Conservation (phyloP, 139 green algal genomes). For the Coccomyxa sp. region DNA sequence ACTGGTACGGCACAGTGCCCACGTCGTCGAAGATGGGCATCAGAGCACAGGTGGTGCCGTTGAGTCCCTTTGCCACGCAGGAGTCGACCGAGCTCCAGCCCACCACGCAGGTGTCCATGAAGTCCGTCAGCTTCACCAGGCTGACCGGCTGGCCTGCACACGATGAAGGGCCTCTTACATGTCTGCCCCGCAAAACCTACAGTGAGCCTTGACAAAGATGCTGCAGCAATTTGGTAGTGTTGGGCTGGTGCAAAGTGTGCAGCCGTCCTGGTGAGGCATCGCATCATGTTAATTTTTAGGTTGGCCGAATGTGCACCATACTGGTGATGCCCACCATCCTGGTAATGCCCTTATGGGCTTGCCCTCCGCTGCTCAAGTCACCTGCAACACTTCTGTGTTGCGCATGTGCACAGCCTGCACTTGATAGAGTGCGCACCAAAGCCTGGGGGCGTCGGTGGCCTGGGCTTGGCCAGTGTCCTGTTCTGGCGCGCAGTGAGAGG, state of each 20-base stretch:
- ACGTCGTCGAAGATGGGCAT: neutral
- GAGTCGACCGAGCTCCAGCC: neutral
- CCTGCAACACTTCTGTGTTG: too few relatives aligned
- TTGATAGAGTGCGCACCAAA: neutral
- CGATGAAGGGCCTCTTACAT: too few relatives aligned
- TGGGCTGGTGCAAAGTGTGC: too few relatives aligned
- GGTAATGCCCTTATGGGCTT: too few relatives aligned
- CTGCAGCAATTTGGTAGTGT: too few relatives aligned
- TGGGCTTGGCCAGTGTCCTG: neutral
- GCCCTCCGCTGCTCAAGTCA: too few relatives aligned
- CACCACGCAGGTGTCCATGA: neutral
- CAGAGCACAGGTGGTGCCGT: neutral
- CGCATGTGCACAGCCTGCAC: neutral
- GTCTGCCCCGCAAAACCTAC: too few relatives aligned
- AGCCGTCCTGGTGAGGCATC: too few relatives aligned
- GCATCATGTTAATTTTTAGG: too few relatives aligned
- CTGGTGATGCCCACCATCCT: too few relatives aligned
- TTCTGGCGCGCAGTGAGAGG: neutral
- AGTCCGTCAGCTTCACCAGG: neutral
- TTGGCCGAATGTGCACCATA: too few relatives aligned
- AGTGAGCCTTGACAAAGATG: too few relatives aligned
- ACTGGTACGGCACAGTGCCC: neutral
- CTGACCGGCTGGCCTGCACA: neutral
- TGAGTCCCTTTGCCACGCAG: neutral
- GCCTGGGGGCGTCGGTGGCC: neutral